Evolutionary conservation across 371 early-diverging fungal genomes (phyloP).

Genomic region (Lichtheimia ramosa): DNA sequence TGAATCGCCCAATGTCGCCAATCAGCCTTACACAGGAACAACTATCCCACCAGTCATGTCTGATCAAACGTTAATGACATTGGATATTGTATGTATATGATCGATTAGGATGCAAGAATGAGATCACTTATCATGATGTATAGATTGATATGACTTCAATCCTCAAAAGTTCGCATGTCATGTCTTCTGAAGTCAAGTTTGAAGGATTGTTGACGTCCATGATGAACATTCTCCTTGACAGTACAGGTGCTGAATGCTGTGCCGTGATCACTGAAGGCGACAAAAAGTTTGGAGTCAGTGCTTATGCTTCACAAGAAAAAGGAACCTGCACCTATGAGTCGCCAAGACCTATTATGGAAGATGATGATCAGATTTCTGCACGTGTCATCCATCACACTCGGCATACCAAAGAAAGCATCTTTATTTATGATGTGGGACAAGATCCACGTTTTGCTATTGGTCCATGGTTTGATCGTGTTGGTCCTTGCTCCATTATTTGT

Average conservation of each 20-base stretch:
- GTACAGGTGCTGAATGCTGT: conserved; percentile 44
- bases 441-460: conserved; percentile 46
- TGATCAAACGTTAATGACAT: conserved; percentile 40
- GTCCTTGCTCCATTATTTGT: conserved; percentile 54
- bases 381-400: conserved; percentile 42
- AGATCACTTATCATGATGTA: not conserved
- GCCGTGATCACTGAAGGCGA: conserved; percentile 47
- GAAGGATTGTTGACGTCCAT: conserved; percentile 36
- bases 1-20: conserved; percentile 2
- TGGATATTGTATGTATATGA: conserved; percentile 39
- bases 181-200: conserved; percentile 48
- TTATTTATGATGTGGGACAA: conserved; percentile 37
- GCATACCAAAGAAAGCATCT: conserved; percentile 39
- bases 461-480: conserved; percentile 45
- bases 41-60: conserved; percentile 37
- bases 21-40: conserved; percentile 28
- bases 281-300: conserved; percentile 36
- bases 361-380: conserved; percentile 36
- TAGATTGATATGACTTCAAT: conserved; percentile 42
- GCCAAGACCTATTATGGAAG: conserved; percentile 30
- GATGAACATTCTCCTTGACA: conserved; percentile 46
- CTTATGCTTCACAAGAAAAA: conserved; percentile 40
- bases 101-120: not conserved
- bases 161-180: conserved; percentile 49
- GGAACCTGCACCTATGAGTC: conserved; percentile 42